These are phyloP conservation scores for Solanum lycopersicoides DNA, from an alignment of 257 asterid species.

Conservation along the genomic window DNA sequence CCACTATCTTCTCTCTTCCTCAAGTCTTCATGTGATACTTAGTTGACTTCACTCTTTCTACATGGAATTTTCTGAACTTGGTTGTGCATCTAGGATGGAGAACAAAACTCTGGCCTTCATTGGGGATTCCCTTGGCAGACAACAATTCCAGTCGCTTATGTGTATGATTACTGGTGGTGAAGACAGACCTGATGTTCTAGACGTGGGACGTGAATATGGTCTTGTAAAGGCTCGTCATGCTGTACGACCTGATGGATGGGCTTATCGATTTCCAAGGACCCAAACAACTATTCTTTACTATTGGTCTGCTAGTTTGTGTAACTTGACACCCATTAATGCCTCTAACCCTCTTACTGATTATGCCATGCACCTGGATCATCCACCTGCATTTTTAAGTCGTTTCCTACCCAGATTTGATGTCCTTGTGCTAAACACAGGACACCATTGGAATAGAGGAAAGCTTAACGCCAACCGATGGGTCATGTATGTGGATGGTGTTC, in stretches of 20 bases:
- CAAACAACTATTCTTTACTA: conserved; percentile 85
- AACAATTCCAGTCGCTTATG: conserved; percentile 94
- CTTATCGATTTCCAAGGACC: conserved; percentile 62
- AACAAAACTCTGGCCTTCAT: conserved; percentile 79
- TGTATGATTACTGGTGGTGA: conserved; percentile 86
- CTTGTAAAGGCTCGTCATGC: conserved; percentile 84
- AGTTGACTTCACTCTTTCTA: neutral
- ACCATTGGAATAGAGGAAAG: conserved; percentile 93
- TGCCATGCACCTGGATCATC: conserved; percentile 95
- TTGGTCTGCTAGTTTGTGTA: conserved; percentile 94
- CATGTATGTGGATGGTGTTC: conserved; percentile 70
- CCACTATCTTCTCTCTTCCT: neutral
- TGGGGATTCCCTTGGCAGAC: conserved; percentile 92
- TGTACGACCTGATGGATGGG: conserved; percentile 92
- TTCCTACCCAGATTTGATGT: conserved; percentile 50
- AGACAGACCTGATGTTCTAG: conserved; percentile 61
- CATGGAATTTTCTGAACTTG: neutral
- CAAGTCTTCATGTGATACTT: neutral
- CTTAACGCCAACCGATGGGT: conserved; percentile 72
- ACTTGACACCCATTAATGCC: conserved; percentile 48
- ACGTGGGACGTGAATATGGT: conserved; percentile 73
- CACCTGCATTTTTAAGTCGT: conserved; percentile 61
- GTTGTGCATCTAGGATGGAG: conserved; percentile 51
- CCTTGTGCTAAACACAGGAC: conserved; percentile 85
- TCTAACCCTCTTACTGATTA: conserved; percentile 31